phyloP scores from a whole-genome alignment of 73 alveolate species.

The Tetrahymena elliotti region DNA sequence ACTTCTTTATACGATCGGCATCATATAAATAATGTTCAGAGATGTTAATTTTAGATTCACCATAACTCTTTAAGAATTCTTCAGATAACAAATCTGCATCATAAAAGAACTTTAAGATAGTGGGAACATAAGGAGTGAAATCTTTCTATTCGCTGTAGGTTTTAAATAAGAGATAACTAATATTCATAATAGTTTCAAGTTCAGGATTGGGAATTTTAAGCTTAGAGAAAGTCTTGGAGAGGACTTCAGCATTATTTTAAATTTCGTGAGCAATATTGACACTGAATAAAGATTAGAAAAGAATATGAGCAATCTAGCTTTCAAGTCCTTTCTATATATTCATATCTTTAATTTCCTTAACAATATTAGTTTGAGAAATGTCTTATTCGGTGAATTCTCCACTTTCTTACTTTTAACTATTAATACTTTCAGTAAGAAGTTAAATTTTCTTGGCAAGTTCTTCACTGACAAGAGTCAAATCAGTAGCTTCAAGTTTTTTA shows the following conservation, averaged over 20 bases:
- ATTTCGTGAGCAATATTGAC: not conserved
- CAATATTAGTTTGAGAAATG: slow-evolving; percentile 3
- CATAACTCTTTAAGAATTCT: not conserved
- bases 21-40: not conserved
- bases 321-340: slow-evolving; percentile 6
- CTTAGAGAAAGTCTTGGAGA: not conserved
- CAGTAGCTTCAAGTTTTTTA: slow-evolving; percentile 19
- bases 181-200: slow-evolving; percentile 18
- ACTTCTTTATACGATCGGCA: slow-evolving; percentile 13
- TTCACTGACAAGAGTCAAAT: slow-evolving; percentile 7
- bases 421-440: not conserved
- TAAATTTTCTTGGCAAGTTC: not conserved
- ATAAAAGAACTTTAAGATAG: slow-evolving; percentile 14
- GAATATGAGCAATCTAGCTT: slow-evolving; percentile 6
- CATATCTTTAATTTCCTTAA: slow-evolving; percentile 15
- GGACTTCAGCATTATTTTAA: slow-evolving; percentile 16
- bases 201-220: not conserved
- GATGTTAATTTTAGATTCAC: not conserved
- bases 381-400: not conserved
- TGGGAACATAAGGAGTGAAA: slow-evolving; percentile 11
- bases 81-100: not conserved
- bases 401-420: slow-evolving; percentile 2
- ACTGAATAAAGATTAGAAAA: slow-evolving; percentile 20
- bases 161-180: slow-evolving; percentile 3
- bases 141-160: slow-evolving; percentile 1